Base-by-base conservation (phyloP, 2,329 filamentous ascomycete species). In the Orbilia ellipsospora region DNA sequence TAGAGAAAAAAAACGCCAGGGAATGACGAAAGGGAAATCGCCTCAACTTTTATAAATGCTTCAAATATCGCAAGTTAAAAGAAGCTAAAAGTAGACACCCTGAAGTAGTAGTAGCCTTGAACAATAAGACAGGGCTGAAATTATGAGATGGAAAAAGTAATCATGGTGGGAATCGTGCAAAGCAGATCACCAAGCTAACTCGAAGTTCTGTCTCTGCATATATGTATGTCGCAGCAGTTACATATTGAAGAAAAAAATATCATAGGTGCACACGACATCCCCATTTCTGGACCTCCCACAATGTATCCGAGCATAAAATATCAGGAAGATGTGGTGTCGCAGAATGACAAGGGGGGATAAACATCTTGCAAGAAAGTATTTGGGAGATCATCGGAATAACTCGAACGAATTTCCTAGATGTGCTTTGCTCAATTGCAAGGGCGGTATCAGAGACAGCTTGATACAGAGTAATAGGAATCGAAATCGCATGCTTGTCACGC, bases 401-500 rank as follows among this genome's bases (percentile, higher is more conserved):
- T 75, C 52, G 52, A 55, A 59, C 63, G 18, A 31, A 57, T 13
- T 54, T 56, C 64, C 70, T 57, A 60, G 55, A 59, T 52, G 1
- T 59, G 55, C 62, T 55, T 36, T 45, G 1, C 44, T 48, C 16
- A 42, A 52, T 45, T 16, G 45, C 36, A 51, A 72, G 36, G 36
- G 36, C 7, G 61, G 31, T 36, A 36, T 55, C 18, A 42, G 20
- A 64, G 45, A 59, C 59, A 64, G 68, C 45, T 66, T 59, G 59
- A 45, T 68, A 26, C 62, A 52, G 36, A 16, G 42, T n/a, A 44
- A 61, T 36, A 52, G 57, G 64, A 52, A 18, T 20, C 16, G 5
- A 5, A 18, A 52, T 75, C 54, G 64, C 72, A 75, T 75, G 72
- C 72, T 75, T 75, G 59, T 75, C 72, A 75, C 64, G 72, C 72